Evolutionary conservation across 805 yeast species (phyloP), one percentile per base, ranked within the genome.

Genomic region (Saccharomycopsis synnaedendra): DNA sequence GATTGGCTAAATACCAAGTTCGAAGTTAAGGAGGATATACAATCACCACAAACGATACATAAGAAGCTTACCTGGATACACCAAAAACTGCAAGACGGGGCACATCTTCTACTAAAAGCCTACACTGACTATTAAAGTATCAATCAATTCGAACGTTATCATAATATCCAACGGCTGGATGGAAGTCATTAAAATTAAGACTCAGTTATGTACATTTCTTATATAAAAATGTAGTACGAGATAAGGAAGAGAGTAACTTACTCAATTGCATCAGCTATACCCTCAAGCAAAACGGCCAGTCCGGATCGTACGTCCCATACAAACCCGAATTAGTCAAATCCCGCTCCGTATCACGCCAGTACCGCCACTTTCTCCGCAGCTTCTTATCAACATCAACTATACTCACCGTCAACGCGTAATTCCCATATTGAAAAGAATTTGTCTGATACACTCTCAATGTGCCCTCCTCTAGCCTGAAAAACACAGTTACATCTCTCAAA

Each of bases 371-470:
- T 41, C 59, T 48, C n/a, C 61, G 63, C 3, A 64, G 60, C 56
- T 76, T 76, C 45, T 70, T 62, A 56, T 76, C 82, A 43, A 76
- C 60, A 56, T 76, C 82, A 48, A 72, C 74, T 19, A 77, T 58
- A 52, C 64, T 64, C 34, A 72, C 64, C 6, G 69, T 58, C 11
- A 71, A 57, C 38, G 60, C 53, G 36, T 9, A 34, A n/a, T n/a
- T n/a, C 3, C n/a, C 36, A 44, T 58, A 66, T 38, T 53, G n/a
- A n/a, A 8, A 8, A 19, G 10, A 41, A 19, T 39, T 39, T 9
- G 8, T 8, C 3, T 8, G 19, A 9, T 39, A 8, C 41, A 3
- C 28, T 8, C 19, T 4, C 9, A 43, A 57, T 6, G 41, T 27
- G n/a, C 30, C 35, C 10, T 31, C 30, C 2, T 51, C 53, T 9